Evolutionary conservation across 441 rosid species (phyloP).

Genomic region (Aleurites moluccanus): DNA sequence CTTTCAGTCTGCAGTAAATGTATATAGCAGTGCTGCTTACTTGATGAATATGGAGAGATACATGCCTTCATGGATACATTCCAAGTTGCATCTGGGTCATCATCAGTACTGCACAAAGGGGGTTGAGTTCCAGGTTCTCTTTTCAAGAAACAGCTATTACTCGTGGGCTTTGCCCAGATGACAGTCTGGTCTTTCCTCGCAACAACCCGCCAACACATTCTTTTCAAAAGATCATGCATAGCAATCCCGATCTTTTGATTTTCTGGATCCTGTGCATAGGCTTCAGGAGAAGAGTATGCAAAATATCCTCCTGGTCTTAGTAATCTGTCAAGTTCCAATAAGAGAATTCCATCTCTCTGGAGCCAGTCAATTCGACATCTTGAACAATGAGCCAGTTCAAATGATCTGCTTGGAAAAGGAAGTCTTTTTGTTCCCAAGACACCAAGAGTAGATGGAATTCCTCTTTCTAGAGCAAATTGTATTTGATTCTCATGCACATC

Average conservation of each 20-base stretch:
- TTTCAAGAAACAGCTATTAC: constrained; percentile 81
- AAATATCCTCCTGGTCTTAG: constrained; percentile 96
- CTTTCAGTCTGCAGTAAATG: background rate
- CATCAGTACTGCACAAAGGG: constrained; percentile 68
- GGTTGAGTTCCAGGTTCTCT: constrained; percentile 65
- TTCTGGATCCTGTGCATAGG: constrained; percentile 84
- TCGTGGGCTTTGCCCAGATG: constrained; percentile 82
- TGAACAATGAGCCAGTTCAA: constrained; percentile 95
- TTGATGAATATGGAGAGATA: constrained; percentile 71
- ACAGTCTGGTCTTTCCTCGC: constrained; percentile 81
- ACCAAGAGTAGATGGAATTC: constrained; percentile 91
- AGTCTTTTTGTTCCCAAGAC: constrained; percentile 95
- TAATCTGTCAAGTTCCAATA: constrained; percentile 86
- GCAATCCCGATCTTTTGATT: constrained; percentile 77
- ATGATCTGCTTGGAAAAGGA: constrained; percentile 95
- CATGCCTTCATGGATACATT: constrained; percentile 88
- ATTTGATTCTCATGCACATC: constrained; percentile 98
- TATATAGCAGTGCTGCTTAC: constrained; percentile 41
- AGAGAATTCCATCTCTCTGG: constrained; percentile 89
- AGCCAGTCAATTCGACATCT: constrained; percentile 98
- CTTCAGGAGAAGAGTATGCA: constrained; percentile 96
- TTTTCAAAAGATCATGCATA: constrained; percentile 73
- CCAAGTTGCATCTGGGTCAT: constrained; percentile 88
- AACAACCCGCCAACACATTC: constrained; percentile 94
- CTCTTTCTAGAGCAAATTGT: constrained; percentile 93